Evolutionary conservation across 768 basidiomycete genomes (phyloP).

Genomic region (Punctularia strigosozonata): DNA sequence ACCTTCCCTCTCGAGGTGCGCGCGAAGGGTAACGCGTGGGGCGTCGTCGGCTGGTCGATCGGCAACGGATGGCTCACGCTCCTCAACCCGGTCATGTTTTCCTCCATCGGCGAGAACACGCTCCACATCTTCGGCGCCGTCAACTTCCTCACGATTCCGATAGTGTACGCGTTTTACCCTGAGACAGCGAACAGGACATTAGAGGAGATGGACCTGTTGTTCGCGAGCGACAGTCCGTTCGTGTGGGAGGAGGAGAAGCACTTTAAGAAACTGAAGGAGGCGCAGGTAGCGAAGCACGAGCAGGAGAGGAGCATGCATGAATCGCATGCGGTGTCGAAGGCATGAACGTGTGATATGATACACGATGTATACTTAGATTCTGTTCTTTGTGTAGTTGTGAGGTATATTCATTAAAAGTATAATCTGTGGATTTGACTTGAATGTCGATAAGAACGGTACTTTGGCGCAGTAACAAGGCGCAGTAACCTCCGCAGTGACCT

Average conservation of each 20-base stretch:
- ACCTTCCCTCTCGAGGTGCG: slow-evolving; percentile 32
- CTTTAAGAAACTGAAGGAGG: slow-evolving; percentile 24
- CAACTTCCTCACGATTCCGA: slow-evolving; percentile 30
- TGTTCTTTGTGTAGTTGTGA: too few relatives aligned
- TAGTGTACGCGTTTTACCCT: slow-evolving; percentile 33
- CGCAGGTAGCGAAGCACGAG: too few relatives aligned
- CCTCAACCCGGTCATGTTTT: slow-evolving; percentile 33
- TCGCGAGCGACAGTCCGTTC: slow-evolving; percentile 30
- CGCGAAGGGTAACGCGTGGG: slow-evolving; percentile 35
- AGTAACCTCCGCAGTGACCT: too few relatives aligned
- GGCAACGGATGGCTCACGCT: slow-evolving; percentile 32
- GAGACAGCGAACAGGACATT: slow-evolving; percentile 33
- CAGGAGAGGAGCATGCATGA: too few relatives aligned
- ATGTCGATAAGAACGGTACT: too few relatives aligned
- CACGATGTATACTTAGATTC: too few relatives aligned
- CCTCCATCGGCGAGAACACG: slow-evolving; percentile 26
- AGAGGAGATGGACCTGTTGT: slow-evolving; percentile 33
- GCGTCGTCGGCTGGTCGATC: slow-evolving; percentile 32
- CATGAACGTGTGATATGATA: too few relatives aligned
- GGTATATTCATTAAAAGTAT: too few relatives aligned
- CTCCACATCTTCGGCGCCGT: slow-evolving; percentile 31
- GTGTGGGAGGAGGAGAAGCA: slow-evolving; percentile 32
- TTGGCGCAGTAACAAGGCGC: too few relatives aligned
- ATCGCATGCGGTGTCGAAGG: too few relatives aligned
- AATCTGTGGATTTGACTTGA: too few relatives aligned